A percentile compares a stretch with the other conserved stretches of the same genome.
phyloP scores from a whole-genome alignment of 2,329 filamentous ascomycete genomes.

The Diplocarpon mali region DNA sequence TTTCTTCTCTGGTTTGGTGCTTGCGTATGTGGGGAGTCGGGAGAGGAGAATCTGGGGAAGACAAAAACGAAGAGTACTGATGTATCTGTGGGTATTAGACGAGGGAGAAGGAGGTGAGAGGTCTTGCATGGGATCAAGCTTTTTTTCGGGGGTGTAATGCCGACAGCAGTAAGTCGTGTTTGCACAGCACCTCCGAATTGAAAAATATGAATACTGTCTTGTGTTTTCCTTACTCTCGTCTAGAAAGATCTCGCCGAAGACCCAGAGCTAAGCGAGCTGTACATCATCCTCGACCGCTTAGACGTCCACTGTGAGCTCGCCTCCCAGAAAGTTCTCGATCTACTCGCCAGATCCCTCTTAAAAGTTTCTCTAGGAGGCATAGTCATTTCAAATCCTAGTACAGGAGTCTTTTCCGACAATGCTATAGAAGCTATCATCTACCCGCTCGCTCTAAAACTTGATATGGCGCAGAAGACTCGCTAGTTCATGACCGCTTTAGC shows the following conservation, averaged over 20 bases:
- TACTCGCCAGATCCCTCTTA: slow-evolving; percentile 40
- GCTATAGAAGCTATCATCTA: slow-evolving; percentile 50
- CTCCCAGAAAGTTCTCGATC: slow-evolving; percentile 48
- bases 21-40: no score
- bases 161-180: slow-evolving; percentile 36
- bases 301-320: slow-evolving; percentile 64
- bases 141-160: slow-evolving; percentile 49
- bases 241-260: slow-evolving; percentile 42
- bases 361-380: slow-evolving; percentile 50
- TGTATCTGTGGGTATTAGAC: slow-evolving; percentile 21
- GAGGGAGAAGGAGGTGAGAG: slow-evolving; percentile 49
- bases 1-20: no score
- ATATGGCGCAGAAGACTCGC: slow-evolving; percentile 37
- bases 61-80: no score
- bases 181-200: background rate
- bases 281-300: slow-evolving; percentile 59
- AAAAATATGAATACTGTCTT: background rate
- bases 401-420: slow-evolving; percentile 64
- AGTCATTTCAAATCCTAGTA: slow-evolving; percentile 47
- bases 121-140: slow-evolving; percentile 62
- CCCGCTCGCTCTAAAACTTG: slow-evolving; percentile 45
- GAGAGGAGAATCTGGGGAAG: no score
- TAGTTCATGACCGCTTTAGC: slow-evolving; percentile 50
- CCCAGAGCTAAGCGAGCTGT: slow-evolving; percentile 40
- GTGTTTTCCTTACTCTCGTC: slow-evolving; percentile 15